A percentile compares a stretch with the other conserved stretches of the same genome.
Evolutionary conservation across 2,329 filamentous ascomycete genomes (phyloP).

Genomic region (Colletotrichum nymphaeae): DNA sequence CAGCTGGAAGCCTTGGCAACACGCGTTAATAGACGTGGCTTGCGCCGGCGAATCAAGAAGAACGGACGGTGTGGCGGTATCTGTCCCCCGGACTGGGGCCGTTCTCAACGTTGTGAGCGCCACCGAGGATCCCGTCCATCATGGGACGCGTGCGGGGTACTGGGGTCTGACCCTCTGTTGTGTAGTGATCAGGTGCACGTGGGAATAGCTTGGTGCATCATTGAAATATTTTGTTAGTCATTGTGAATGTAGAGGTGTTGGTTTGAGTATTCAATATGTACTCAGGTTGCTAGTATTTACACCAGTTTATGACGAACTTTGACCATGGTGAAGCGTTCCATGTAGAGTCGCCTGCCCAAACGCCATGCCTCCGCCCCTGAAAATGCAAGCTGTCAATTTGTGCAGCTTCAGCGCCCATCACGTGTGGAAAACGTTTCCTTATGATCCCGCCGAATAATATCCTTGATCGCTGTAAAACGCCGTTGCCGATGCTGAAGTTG

Average conservation of each 20-base stretch:
- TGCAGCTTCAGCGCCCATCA: not conserved
- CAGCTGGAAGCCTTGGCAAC: not conserved
- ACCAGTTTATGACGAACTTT: not conserved
- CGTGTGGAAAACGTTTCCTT: not conserved
- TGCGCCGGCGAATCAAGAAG: not conserved
- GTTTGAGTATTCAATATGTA: not conserved
- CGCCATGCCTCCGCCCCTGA: conserved; percentile 6
- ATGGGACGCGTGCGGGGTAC: conserved; percentile 32
- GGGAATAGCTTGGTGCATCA: not conserved
- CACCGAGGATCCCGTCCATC: conserved; percentile 11
- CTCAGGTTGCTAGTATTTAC: not conserved
- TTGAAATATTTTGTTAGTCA: not conserved
- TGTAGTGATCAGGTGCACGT: not conserved
- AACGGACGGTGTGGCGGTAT: not conserved
- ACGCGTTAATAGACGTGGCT: not conserved
- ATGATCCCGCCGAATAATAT: not conserved
- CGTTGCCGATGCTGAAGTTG: conserved; percentile 14
- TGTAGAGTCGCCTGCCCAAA: not conserved
- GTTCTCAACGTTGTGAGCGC: not conserved
- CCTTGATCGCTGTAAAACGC: conserved; percentile 11
- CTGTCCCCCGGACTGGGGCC: not conserved
- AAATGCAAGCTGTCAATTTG: conserved; percentile 11
- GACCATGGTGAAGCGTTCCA: conserved; percentile 9
- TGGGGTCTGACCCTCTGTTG: conserved; percentile 16
- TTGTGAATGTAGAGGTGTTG: not conserved